phyloP scores from a whole-genome alignment of 2,329 filamentous ascomycete species.

The Diaporthe destruens region DNA sequence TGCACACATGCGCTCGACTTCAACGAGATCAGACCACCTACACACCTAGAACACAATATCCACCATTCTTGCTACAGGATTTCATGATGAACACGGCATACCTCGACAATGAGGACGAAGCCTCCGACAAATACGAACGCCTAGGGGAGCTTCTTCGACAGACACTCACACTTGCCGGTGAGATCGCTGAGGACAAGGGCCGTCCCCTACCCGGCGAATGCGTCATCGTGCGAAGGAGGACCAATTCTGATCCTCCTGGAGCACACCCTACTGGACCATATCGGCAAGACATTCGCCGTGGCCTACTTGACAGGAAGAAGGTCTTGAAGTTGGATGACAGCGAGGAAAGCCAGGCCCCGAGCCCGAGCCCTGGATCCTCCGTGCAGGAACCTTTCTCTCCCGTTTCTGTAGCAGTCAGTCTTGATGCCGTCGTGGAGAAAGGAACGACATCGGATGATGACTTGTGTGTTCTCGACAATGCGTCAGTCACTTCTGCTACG shows the following conservation, averaged over 20 bases:
- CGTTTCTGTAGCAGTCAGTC: constrained; percentile 32
- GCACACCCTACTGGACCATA: neutral
- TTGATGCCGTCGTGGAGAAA: constrained; percentile 38
- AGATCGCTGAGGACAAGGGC: constrained; percentile 23
- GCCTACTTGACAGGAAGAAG: neutral
- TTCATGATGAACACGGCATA: neutral
- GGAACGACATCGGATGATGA: constrained; percentile 11
- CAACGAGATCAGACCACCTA: neutral
- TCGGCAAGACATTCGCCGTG: neutral
- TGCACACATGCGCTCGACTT: neutral
- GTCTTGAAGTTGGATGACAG: neutral
- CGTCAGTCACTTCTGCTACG: neutral
- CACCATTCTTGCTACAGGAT: neutral
- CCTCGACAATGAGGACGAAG: neutral
- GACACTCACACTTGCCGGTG: constrained; percentile 32
- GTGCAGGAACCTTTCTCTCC: constrained; percentile 40
- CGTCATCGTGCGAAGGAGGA: constrained; percentile 26
- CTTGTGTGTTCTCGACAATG: constrained; percentile 27
- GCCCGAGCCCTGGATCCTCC: constrained; percentile 17
- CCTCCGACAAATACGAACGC: constrained; percentile 2
- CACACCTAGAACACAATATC: neutral
- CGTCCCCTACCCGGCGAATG: constrained; percentile 2
- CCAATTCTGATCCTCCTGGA: neutral
- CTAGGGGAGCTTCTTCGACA: constrained; percentile 35
- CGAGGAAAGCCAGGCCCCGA: constrained; percentile 6